phyloP scores from a whole-genome alignment of 2,329 filamentous ascomycete species.

The Hymenoscyphus albidus region DNA sequence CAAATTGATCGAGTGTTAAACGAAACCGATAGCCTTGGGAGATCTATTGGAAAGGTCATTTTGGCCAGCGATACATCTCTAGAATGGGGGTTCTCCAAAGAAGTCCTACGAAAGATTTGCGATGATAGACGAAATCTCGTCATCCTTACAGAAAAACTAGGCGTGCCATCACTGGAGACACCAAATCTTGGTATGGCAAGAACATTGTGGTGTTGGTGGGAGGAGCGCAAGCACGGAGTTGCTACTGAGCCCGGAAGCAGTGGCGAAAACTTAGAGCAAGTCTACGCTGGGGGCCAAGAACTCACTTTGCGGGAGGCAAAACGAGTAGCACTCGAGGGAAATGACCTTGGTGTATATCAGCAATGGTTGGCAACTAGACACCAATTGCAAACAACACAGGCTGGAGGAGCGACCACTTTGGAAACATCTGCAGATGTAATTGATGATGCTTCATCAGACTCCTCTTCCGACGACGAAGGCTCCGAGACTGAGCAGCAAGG shows the following conservation, averaged over 20 bases:
- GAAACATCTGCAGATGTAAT: slow-evolving; percentile 69
- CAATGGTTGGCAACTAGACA: slow-evolving; percentile 87
- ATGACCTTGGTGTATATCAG: slow-evolving; percentile 79
- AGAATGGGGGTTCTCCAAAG: slow-evolving; percentile 92
- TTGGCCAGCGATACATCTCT: slow-evolving; percentile 85
- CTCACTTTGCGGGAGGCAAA: slow-evolving; percentile 59
- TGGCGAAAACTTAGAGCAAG: slow-evolving; percentile 60
- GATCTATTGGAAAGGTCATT: slow-evolving; percentile 64
- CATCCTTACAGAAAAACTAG: slow-evolving; percentile 75
- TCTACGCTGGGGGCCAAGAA: slow-evolving; percentile 60
- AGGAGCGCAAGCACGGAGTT: slow-evolving; percentile 61
- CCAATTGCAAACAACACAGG: slow-evolving; percentile 78
- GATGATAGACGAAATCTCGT: slow-evolving; percentile 77
- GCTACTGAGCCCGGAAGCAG: slow-evolving; percentile 50
- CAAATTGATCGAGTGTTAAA: slow-evolving; percentile 70
- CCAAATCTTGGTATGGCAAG: slow-evolving; percentile 51
- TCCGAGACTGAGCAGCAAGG: slow-evolving; percentile 89
- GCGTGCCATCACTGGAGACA: slow-evolving; percentile 34
- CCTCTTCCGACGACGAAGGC: slow-evolving; percentile 81
- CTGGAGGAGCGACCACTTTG: slow-evolving; percentile 62
- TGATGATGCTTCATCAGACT: slow-evolving; percentile 80
- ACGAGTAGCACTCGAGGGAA: slow-evolving; percentile 64
- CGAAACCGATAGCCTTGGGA: slow-evolving; percentile 40
- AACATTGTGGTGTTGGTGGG: slow-evolving; percentile 78
- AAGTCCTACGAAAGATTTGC: slow-evolving; percentile 70